A percentile compares a stretch with the other conserved stretches of the same genome.
Evolutionary conservation across 352 stramenopile species (phyloP).

Genomic region (Globisporangium emineosum): DNA sequence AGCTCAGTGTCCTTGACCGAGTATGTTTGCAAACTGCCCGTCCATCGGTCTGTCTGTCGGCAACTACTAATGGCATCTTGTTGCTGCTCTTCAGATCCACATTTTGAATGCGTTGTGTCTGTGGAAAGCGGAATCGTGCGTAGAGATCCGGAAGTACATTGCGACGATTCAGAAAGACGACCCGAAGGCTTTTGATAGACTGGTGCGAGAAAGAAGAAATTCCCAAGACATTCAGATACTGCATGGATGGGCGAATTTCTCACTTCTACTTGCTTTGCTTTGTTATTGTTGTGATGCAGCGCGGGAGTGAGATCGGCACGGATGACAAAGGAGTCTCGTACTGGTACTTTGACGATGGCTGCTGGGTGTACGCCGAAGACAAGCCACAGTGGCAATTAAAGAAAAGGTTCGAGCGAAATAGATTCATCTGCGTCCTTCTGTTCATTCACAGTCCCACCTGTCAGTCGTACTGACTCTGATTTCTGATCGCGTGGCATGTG

Average conservation of each 20-base stretch:
- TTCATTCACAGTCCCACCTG: background rate
- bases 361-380: constrained; percentile 84
- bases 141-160: constrained; percentile 77
- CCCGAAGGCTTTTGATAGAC: constrained; percentile 42
- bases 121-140: constrained; percentile 78
- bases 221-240: too few species aligned
- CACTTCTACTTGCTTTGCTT: too few species aligned
- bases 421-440: background rate
- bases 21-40: constrained; percentile 25
- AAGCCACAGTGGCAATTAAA: constrained; percentile 58
- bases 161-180: constrained; percentile 57
- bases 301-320: constrained; percentile 59
- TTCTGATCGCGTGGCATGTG: constrained; percentile 7
- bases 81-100: constrained; percentile 35
- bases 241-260: too few species aligned
- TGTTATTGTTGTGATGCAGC: constrained; percentile 27
- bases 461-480: background rate
- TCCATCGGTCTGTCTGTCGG: background rate
- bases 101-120: constrained; percentile 82
- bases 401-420: constrained; percentile 14
- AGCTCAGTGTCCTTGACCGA: constrained; percentile 54
- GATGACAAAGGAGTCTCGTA: constrained; percentile 76
- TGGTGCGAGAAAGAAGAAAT: constrained; percentile 38
- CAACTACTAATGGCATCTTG: background rate
- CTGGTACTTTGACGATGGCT: constrained; percentile 85